Evolutionary conservation across 345 rosid genomes (phyloP), one percentile per base, ranked within the genome.

Genomic region (Moricandia moricandioides): DNA sequence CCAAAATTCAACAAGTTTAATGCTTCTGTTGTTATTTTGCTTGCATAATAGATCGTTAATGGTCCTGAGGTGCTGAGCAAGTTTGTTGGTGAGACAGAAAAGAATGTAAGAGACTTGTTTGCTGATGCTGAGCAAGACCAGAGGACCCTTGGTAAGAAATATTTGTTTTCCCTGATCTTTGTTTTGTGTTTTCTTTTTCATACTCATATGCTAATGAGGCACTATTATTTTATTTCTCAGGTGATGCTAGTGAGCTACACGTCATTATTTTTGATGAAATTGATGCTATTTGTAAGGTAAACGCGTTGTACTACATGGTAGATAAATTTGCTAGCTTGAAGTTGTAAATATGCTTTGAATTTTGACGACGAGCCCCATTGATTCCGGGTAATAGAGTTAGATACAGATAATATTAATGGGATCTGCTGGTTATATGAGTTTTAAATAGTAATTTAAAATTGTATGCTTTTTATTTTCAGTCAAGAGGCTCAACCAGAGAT

Each of bases 251-350:
- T 81, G 98, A 92, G 39, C 78, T 92, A 86, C 99, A 96, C 83
- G 98, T 96, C 65, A 91, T 96, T 70, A 91, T 96, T 33, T 96
- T 96, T 85, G 96, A 96, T 81, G 99, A 96, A 82, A 96, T 96
- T 86, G 99, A 96, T 91, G 98, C 99, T 72, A 92, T 96, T 59
- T 96, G 99, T 79, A 96, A 96, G 99, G 99, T 96, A 87, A 67
- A 77, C 49, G 21, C 43, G 62, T 69, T 14, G 3, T 6, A 12
- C 10, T 13, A 27, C 13, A 29, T n/a, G 27, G 55, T 31, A 58
- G 35, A 71, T 54, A 62, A 30, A 18, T 52, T 65, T 49, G 71
- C 45, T 24, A 9, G 24, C 21, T 39, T 55, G 65, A 13, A 55
- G 66, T 31, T 52, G 18, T 9, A 62, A 49, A 30, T 51, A 37